Conservation (phyloP, 345 rosid species). For the Citrus sinensis region DNA sequence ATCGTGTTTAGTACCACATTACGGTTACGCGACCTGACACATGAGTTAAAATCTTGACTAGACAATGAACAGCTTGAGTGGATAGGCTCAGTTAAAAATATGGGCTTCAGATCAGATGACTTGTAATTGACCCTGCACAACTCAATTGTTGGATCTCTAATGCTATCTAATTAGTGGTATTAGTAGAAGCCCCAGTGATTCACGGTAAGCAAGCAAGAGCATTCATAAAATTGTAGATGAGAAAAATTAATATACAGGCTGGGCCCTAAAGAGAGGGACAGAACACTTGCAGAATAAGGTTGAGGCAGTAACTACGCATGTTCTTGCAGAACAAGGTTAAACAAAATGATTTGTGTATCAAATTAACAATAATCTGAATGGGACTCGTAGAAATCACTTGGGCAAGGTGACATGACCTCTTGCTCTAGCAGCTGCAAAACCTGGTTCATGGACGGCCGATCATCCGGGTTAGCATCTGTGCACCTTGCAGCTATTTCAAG, state of each 20-base stretch:
- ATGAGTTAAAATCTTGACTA: too few species aligned
- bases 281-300: not conserved
- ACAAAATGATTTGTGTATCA: not conserved
- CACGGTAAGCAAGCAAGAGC: not conserved
- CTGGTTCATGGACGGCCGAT: constrained; percentile 86
- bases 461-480: constrained; percentile 76
- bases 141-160: too few species aligned
- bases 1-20: too few species aligned
- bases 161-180: too few species aligned
- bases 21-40: too few species aligned
- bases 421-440: constrained; percentile 85
- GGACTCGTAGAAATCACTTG: constrained; percentile 80
- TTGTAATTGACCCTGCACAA: too few species aligned
- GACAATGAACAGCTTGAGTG: too few species aligned
- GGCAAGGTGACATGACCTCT: constrained; percentile 90
- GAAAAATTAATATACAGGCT: constrained; percentile 19
- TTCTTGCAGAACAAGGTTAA: constrained; percentile 1
- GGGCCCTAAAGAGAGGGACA: constrained; percentile 20
- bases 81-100: too few species aligned
- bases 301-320: not conserved
- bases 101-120: too few species aligned
- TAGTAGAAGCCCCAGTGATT: not conserved
- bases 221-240: not conserved
- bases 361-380: constrained; percentile 69
- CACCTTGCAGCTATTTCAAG: constrained; percentile 81